Evolutionary conservation across 257 asterid genomes (phyloP), one percentile per base, ranked within the genome.

Genomic region (Cruciata laevipes): DNA sequence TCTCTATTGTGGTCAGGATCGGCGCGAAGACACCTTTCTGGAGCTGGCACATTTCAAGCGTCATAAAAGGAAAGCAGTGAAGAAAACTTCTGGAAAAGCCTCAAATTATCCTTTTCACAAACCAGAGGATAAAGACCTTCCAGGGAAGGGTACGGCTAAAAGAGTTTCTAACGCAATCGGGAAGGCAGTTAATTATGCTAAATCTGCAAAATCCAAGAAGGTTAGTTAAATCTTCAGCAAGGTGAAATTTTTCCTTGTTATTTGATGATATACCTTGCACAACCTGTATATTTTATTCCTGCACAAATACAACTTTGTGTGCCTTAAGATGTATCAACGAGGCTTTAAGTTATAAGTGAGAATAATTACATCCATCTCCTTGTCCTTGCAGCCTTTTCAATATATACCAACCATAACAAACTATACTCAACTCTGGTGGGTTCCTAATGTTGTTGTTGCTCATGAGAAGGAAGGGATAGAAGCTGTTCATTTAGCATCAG

Each of bases 381-480:
- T 71, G 42, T 51, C 73, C 6, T 30, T 85, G 89, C 92, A 94
- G 99, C 85, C 82, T 68, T 37, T 74, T 65, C 82, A 81, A 51
- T 94, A 90, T 69, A 73, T 94, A 69, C 99, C 99, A 69, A 90
- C 97, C 69, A 90, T 94, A 63, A 87, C 99, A 80, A 94, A 94
- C 81, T 79, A 94, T 80, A 94, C 99, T 63, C 89, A 88, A 74
- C 88, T 90, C 64, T 94, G 99, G 99, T 94, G 96, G 99, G 96
- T 94, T 40, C 96, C 99, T 78, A 94, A 94, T 77, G 96, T 90
- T 73, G 86, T 94, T 55, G 96, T 94, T 81, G 93, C 89, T 80
- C 97, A 94, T 79, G 89, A 87, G 72, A 94, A 88, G 76, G 97
- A 90, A 85, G 97, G 97, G 61, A 90, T 94, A 72, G 99, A 94